These are phyloP conservation scores for Pyrenochaeta sp. DNA, from an alignment of 2,329 filamentous ascomycete genomes.

Conservation along the genomic window DNA sequence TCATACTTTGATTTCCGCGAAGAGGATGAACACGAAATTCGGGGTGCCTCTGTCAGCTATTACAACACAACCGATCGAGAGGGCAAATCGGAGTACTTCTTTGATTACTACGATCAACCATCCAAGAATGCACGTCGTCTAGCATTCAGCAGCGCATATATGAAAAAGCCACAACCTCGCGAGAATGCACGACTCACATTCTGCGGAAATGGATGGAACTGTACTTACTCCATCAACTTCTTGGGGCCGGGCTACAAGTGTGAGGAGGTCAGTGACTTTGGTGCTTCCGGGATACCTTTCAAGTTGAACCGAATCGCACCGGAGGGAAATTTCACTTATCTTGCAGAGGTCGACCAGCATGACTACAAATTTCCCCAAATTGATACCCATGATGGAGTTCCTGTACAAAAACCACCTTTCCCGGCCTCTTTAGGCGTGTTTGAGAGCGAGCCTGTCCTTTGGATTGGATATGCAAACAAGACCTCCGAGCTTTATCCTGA, in stretches of 20 bases:
- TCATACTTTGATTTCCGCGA: constrained; percentile 39
- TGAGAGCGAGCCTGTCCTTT: constrained; percentile 43
- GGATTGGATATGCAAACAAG: constrained; percentile 46
- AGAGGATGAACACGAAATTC: constrained; percentile 20
- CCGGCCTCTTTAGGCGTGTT: constrained; percentile 42
- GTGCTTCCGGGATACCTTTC: constrained; percentile 31
- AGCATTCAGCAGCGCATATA: constrained; percentile 41
- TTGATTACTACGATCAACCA: constrained; percentile 49
- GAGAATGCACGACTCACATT: constrained; percentile 31
- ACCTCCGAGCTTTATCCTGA: constrained; percentile 30
- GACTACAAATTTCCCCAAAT: constrained; percentile 43
- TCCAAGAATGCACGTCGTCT: constrained; percentile 43
- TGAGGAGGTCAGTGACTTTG: constrained; percentile 29
- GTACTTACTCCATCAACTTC: constrained; percentile 45
- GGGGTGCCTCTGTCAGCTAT: constrained; percentile 35
- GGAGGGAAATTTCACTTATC: constrained; percentile 39
- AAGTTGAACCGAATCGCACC: constrained; percentile 41
- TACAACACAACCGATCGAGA: constrained; percentile 46
- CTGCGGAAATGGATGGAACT: constrained; percentile 46
- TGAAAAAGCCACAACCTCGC: constrained; percentile 37
- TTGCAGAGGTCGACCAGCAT: constrained; percentile 36
- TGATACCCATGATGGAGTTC: constrained; percentile 28
- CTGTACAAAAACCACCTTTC: constrained; percentile 29
- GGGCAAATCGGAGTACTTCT: constrained; percentile 29
- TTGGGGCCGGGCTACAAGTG: constrained; percentile 48